Evolutionary conservation across 1,284 basidiomycete genomes (phyloP), one percentile per base, ranked within the genome.

Genomic region (Anthracocystis setariae): DNA sequence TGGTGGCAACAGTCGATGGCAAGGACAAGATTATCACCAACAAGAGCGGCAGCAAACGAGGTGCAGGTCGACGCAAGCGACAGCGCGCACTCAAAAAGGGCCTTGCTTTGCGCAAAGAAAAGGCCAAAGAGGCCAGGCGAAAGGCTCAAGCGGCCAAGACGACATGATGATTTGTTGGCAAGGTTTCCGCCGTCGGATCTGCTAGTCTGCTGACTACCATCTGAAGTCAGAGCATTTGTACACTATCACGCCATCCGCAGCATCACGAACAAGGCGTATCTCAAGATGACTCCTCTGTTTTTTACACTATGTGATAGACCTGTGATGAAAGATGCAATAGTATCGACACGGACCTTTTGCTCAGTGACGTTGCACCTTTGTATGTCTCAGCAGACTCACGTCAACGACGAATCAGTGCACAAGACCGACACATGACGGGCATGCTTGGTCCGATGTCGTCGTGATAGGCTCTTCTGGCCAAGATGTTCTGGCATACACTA

Each of bases 51-150:
- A 74, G 59, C 61, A 77, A 76, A 32, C 63, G 76, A 20, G 76
- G 76, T n/a, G 72, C 74, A 12, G 76, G 76, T n/a, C 59, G 71
- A 27, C 47, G 76, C 20, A 74, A 73, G 46, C 56, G 74, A 48
- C 73, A 76, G 35, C 55, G 74, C 24, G 76, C 72, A 5, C 59
- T 69, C 48, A 54, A 61, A 33, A 77, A 74, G 57, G 76, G 66
- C 8, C 58, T 61, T 20, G 61, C 50, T 24, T 18, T 72, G 51
- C 53, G 74, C 24, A 65, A 63, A 42, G 76, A 78, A 24, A 68
- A 73, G 47, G 57, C 58, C 10, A 77, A 69, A 45, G 63, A 73
- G n/a, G 60, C 59, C 13, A 73, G 57, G 45, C 62, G 61, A 23
- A 64, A 60, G 55, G 45, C 43, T 33, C 55, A 59, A 27, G 40